These are phyloP conservation scores for Saturnispora hagleri DNA, from an alignment of 805 yeast genomes.

Conservation along the genomic window DNA sequence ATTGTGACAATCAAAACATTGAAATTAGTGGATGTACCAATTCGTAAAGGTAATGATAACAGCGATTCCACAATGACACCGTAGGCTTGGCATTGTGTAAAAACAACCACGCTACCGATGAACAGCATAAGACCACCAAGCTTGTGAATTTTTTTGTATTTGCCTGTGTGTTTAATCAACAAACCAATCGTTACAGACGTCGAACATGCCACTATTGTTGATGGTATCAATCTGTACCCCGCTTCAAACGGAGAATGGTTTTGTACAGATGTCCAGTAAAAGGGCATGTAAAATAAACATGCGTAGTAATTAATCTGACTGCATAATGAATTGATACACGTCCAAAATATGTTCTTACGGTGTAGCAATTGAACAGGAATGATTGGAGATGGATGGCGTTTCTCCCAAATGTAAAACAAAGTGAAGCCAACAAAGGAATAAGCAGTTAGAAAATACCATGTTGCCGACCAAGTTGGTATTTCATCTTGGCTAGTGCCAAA, in stretches of 20 bases:
- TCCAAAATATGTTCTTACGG: conserved; percentile 50
- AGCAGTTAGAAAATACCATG: conserved; percentile 28
- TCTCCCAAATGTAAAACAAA: conserved; percentile 7
- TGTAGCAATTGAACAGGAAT: conserved; percentile 51
- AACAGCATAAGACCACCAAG: conserved; percentile 32
- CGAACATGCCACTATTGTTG: conserved; percentile 54
- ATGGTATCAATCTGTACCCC: conserved; percentile 38
- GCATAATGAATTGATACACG: conserved; percentile 60
- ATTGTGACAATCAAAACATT: conserved; percentile 65
- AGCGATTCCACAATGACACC: conserved; percentile 31
- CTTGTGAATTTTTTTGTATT: conserved; percentile 41
- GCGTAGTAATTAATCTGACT: conserved; percentile 58
- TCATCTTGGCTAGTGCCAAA: conserved; percentile 56
- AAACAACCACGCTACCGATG: conserved; percentile 36
- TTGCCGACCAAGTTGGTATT: conserved; percentile 35
- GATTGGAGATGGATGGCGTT: conserved; percentile 37
- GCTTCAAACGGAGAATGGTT: conserved; percentile 17
- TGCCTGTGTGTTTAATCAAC: conserved; percentile 58
- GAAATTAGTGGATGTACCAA: conserved; percentile 55
- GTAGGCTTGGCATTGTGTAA: conserved; percentile 10
- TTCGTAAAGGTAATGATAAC: conserved; percentile 44
- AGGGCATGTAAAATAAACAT: conserved; percentile 57
- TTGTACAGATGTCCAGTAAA: conserved; percentile 34
- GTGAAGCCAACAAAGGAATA: conserved; percentile 2
- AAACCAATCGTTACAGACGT: conserved; percentile 64